These are phyloP conservation scores for Albophoma yamanashiensis DNA, from an alignment of 2,329 filamentous ascomycete genomes.

Conservation along the genomic window DNA sequence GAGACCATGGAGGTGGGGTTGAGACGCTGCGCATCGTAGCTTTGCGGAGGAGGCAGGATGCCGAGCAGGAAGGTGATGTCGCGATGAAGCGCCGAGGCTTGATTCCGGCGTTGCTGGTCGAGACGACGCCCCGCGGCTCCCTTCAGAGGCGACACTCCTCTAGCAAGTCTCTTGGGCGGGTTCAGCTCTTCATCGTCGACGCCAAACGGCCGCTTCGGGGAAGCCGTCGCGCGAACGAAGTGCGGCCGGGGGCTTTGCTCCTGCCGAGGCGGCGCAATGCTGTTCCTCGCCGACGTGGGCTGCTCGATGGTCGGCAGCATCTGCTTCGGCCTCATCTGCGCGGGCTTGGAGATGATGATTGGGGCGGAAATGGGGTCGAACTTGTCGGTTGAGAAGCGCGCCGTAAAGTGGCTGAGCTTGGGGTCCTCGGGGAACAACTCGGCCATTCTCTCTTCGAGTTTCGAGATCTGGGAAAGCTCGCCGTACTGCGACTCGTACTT, in stretches of 20 bases:
- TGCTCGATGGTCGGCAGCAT: constrained; percentile 45
- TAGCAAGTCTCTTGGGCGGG: constrained; percentile 74
- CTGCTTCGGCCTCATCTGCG: constrained; percentile 61
- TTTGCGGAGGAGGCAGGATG: constrained; percentile 62
- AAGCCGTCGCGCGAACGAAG: constrained; percentile 36
- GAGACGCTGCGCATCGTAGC: constrained; percentile 63
- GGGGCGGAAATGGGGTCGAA: constrained; percentile 79
- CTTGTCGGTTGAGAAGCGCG: constrained; percentile 57
- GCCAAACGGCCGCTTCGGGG: constrained; percentile 51
- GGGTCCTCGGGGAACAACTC: constrained; percentile 90
- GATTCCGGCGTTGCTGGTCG: constrained; percentile 62
- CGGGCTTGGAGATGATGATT: constrained; percentile 69
- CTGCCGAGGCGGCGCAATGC: constrained; percentile 24
- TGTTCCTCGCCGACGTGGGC: constrained; percentile 31
- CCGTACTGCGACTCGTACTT: constrained; percentile 92
- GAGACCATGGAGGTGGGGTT: constrained; percentile 61
- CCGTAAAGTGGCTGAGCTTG: constrained; percentile 61
- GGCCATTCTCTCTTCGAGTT: constrained; percentile 84
- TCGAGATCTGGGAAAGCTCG: constrained; percentile 80
- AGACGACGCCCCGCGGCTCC: constrained; percentile 77
- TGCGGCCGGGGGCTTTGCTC: constrained; percentile 37
- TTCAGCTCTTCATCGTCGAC: constrained; percentile 62
- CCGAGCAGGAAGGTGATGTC: constrained; percentile 55
- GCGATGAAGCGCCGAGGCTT: constrained; percentile 60
- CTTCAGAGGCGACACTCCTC: constrained; percentile 89